Conservation (phyloP, 192 early-diverging fungal species). For the Mortierella alpina region DNA sequence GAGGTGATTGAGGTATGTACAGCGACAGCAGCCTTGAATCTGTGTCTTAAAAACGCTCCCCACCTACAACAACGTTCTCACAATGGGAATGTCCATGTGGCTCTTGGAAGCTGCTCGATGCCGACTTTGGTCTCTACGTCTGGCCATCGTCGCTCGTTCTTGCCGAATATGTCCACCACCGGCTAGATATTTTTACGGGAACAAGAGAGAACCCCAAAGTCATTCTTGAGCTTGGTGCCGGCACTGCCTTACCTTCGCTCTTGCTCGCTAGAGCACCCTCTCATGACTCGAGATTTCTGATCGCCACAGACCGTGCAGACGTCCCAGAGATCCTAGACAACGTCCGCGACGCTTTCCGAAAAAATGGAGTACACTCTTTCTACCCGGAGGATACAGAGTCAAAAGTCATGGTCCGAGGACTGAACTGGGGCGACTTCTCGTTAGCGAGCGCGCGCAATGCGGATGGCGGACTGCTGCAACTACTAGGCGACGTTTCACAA, state of each 20-base stretch:
- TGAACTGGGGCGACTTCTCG: slow-evolving; percentile 62
- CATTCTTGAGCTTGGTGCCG: slow-evolving; percentile 68
- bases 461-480: slow-evolving; percentile 48
- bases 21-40: background rate
- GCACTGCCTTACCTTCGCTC: slow-evolving; percentile 74
- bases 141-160: slow-evolving; percentile 82
- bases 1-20: slow-evolving; percentile 32
- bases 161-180: slow-evolving; percentile 64
- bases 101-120: slow-evolving; percentile 58
- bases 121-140: slow-evolving; percentile 71
- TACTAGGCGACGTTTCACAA: slow-evolving; percentile 39
- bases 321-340: slow-evolving; percentile 52
- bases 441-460: background rate
- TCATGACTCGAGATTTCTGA: slow-evolving; percentile 18
- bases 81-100: background rate
- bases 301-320: slow-evolving; percentile 58
- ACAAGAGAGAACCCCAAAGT: slow-evolving; percentile 10
- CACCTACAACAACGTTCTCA: background rate
- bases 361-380: slow-evolving; percentile 46
- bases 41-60: background rate
- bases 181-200: slow-evolving; percentile 42
- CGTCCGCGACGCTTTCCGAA: slow-evolving; percentile 31
- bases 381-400: slow-evolving; percentile 11
- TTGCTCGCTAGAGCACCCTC: slow-evolving; percentile 55
- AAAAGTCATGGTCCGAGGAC: slow-evolving; percentile 52